Conservation (phyloP, 1,284 basidiomycete species). For the Apiotrichum gracile region DNA sequence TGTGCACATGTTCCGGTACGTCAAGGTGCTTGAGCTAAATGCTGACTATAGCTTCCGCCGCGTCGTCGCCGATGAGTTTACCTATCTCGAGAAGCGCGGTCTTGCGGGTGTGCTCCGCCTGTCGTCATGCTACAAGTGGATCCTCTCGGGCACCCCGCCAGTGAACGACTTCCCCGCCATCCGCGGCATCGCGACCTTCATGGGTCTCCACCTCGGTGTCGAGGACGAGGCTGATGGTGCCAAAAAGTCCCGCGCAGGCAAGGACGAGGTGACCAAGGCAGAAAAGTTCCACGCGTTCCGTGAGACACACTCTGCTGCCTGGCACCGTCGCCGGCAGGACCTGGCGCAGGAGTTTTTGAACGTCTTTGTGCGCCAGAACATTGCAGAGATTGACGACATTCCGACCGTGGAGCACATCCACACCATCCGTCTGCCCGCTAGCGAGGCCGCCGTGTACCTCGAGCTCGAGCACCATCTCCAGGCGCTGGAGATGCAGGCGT, state of each 20-base stretch:
- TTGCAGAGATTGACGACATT: conserved; percentile 94
- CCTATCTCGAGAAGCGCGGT: conserved; percentile 76
- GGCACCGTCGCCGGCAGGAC: conserved; percentile 80
- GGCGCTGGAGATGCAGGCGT: conserved; percentile 44
- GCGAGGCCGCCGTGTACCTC: conserved; percentile 89
- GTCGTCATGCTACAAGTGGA: conserved; percentile 77
- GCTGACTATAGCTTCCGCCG: conserved; percentile 57
- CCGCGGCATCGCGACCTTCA: conserved; percentile 70
- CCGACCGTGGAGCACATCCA: conserved; percentile 66
- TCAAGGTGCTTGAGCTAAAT: not conserved
- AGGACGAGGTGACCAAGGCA: conserved; percentile 76
- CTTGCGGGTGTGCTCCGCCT: conserved; percentile 72
- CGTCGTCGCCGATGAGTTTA: conserved; percentile 90
- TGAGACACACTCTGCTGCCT: conserved; percentile 82
- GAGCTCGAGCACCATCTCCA: conserved; percentile 92
- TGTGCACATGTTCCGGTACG: conserved; percentile 76
- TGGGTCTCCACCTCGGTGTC: conserved; percentile 79
- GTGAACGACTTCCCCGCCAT: conserved; percentile 84
- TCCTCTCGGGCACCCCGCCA: conserved; percentile 92
- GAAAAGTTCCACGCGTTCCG: conserved; percentile 95
- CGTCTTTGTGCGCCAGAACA: conserved; percentile 84
- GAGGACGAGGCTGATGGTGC: conserved; percentile 81
- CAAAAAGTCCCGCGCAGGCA: conserved; percentile 68
- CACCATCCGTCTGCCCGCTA: conserved; percentile 72
- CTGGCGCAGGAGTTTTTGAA: conserved; percentile 80